Evolutionary conservation across 352 stramenopile genomes (phyloP), one percentile per base, ranked within the genome.

Genomic region (Phytophthora pisi): DNA sequence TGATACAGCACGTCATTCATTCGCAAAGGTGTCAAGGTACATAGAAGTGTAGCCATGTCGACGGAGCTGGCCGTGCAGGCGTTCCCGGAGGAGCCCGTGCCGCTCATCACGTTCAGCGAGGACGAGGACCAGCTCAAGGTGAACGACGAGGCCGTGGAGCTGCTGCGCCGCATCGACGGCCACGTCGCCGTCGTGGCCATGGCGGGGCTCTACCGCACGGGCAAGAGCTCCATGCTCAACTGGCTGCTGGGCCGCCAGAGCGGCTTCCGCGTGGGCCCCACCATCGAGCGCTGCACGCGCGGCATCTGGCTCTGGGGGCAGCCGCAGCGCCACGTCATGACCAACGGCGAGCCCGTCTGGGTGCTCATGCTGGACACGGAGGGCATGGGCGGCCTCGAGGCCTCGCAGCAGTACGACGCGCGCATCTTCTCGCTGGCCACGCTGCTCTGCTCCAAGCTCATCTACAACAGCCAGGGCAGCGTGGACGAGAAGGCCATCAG

Each of bases 321-420:
- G 24, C 89, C 89, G 30, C 76, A 89, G 59, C 78, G 70, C 43
- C 77, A 82, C 50, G 79, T 30, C 36, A 89, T 93, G 64, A 65
- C 70, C 42, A 86, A 92, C 54, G 84, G 84, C 16, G 77, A 96
- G 28, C 61, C 81, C 20, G 84, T 91, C 18, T 90, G 77, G 75
- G 82, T 96, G 59, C 76, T 97, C 40, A 86, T 97, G 75, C 78
- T 97, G 23, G 90, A 97, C 68, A 95, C 87, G 18, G 90, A 97
- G 61, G 90, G 90, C 8, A 86, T 97, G 62, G 90, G 90, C 55
- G 84, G 85, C 1, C 75, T 96, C n/a, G 87, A 96, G 61, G 83
- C 82, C 3, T 92, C 81, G 58, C 85, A 92, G 73, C 81, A 93
- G 64, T 93, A 97, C 66, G 90, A 97, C 61, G 82, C 86, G 47